These are phyloP conservation scores for Fomitiporia mediterranea DNA, from an alignment of 1,284 basidiomycete genomes.

Conservation along the genomic window DNA sequence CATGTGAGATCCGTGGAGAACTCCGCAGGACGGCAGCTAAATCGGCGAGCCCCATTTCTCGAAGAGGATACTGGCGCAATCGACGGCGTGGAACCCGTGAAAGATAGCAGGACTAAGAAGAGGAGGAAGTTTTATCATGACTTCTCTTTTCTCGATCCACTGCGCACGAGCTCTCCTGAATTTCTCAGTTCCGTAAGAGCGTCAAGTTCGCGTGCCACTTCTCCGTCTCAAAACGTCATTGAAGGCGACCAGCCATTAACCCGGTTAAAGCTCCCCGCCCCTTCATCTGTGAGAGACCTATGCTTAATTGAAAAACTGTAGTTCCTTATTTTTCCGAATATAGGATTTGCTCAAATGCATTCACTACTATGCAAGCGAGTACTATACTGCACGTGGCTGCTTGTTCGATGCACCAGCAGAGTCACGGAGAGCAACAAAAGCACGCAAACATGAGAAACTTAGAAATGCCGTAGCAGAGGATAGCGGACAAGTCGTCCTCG, in stretches of 20 bases:
- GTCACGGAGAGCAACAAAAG: slow-evolving; percentile 41
- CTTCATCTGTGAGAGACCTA: slow-evolving; percentile 43
- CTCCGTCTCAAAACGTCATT: background rate
- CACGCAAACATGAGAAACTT: slow-evolving; percentile 26
- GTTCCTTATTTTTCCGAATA: slow-evolving; percentile 7
- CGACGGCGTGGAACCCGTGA: slow-evolving; percentile 5
- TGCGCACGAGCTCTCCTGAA: slow-evolving; percentile 1
- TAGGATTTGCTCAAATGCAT: slow-evolving; percentile 70
- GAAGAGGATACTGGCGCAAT: slow-evolving; percentile 15
- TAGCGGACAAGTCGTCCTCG: slow-evolving; percentile 10
- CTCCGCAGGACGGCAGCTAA: background rate
- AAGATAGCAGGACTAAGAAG: slow-evolving; percentile 32
- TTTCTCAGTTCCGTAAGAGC: slow-evolving; percentile 15
- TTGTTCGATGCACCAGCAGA: slow-evolving; percentile 47
- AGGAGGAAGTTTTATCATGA: slow-evolving; percentile 38
- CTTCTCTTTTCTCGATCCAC: slow-evolving; percentile 32
- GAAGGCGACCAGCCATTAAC: background rate
- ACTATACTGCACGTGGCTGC: slow-evolving; percentile 57
- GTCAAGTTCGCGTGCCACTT: slow-evolving; percentile 1
- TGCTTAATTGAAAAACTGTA: slow-evolving; percentile 14
- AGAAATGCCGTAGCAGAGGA: slow-evolving; percentile 23
- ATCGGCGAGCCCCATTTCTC: background rate
- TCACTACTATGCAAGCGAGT: slow-evolving; percentile 59
- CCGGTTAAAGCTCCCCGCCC: slow-evolving; percentile 27
- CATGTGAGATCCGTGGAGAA: slow-evolving; percentile 18